Conservation (phyloP, 805 yeast genomes). For the Candida caryicola region DNA sequence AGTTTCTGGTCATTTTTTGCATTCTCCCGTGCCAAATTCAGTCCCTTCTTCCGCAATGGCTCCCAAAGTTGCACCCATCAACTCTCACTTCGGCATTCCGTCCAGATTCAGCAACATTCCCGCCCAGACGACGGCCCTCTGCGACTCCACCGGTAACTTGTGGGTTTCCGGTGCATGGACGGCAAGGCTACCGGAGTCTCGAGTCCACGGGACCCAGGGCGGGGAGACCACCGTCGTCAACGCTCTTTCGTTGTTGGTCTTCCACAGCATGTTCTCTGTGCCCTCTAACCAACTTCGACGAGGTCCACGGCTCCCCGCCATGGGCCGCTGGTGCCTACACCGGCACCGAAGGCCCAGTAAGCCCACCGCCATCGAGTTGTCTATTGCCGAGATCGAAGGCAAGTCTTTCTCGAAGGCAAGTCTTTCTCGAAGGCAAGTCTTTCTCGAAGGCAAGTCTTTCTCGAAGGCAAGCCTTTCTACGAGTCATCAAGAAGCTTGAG, state of each 20-base stretch:
- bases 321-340: slow-evolving; percentile 87
- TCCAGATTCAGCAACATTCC: slow-evolving; percentile 83
- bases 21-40: slow-evolving; percentile 72
- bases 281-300: slow-evolving; percentile 63
- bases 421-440: slow-evolving; percentile 66
- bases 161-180: slow-evolving; percentile 78
- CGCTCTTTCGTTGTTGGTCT: slow-evolving; percentile 62
- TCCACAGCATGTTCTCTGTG: slow-evolving; percentile 77
- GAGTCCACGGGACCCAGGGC: slow-evolving; percentile 68
- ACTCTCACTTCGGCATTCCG: slow-evolving; percentile 82
- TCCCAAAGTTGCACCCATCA: slow-evolving; percentile 41
- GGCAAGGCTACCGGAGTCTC: too few relatives aligned
- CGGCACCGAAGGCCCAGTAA: slow-evolving; percentile 73
- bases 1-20: too few relatives aligned
- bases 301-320: slow-evolving; percentile 76
- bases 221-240: slow-evolving; percentile 73
- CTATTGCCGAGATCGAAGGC: slow-evolving; percentile 68
- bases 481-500: slow-evolving; percentile 6
- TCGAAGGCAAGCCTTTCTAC: slow-evolving; percentile 66
- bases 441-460: slow-evolving; percentile 73
- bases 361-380: slow-evolving; percentile 61
- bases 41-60: slow-evolving; percentile 22
- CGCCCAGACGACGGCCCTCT: slow-evolving; percentile 72
- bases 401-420: slow-evolving; percentile 66
- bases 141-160: slow-evolving; percentile 74